Evolutionary conservation across 148 eudicot genomes (phyloP).

Genomic region (Vaccinium corymbosum): DNA sequence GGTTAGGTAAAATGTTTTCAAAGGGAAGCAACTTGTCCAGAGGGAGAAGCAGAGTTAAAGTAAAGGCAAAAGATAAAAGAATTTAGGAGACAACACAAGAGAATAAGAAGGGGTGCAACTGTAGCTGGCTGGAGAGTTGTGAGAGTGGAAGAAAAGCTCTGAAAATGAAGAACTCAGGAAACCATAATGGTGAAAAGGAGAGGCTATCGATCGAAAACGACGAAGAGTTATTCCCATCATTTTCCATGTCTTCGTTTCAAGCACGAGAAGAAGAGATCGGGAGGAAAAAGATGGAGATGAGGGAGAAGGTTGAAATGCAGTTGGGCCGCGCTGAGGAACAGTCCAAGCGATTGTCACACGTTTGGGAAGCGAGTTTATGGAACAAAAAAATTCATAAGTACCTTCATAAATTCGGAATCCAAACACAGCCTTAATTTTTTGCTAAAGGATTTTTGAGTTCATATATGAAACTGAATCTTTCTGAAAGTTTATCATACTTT

Average conservation of each 20-base stretch:
- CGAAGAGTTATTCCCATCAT: slow-evolving; percentile 25
- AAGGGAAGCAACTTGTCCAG: slow-evolving; percentile 14
- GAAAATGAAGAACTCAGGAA: slow-evolving; percentile 23
- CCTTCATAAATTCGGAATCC: not conserved
- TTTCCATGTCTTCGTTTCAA: slow-evolving; percentile 29
- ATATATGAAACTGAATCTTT: not conserved
- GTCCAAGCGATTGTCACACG: slow-evolving; percentile 41
- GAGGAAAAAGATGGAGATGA: slow-evolving; percentile 47
- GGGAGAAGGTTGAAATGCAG: slow-evolving; percentile 38
- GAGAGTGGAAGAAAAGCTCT: not conserved
- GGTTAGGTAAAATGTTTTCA: not conserved
- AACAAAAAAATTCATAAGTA: not conserved
- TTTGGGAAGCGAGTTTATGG: slow-evolving; percentile 39
- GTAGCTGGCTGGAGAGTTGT: not conserved
- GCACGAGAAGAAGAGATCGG: slow-evolving; percentile 52
- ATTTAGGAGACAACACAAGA: not conserved
- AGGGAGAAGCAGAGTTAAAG: slow-evolving; percentile 17
- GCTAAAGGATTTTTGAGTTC: not conserved
- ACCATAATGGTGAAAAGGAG: slow-evolving; percentile 27
- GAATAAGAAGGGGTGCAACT: slow-evolving; percentile 12
- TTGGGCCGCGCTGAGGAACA: slow-evolving; percentile 45
- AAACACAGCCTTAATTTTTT: not conserved
- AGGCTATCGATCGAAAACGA: slow-evolving; percentile 23
- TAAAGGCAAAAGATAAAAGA: slow-evolving; percentile 19
- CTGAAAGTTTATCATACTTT: not conserved